Base-by-base conservation (phyloP, 2,329 filamentous ascomycete genomes). In the Ascomycota sp. region DNA sequence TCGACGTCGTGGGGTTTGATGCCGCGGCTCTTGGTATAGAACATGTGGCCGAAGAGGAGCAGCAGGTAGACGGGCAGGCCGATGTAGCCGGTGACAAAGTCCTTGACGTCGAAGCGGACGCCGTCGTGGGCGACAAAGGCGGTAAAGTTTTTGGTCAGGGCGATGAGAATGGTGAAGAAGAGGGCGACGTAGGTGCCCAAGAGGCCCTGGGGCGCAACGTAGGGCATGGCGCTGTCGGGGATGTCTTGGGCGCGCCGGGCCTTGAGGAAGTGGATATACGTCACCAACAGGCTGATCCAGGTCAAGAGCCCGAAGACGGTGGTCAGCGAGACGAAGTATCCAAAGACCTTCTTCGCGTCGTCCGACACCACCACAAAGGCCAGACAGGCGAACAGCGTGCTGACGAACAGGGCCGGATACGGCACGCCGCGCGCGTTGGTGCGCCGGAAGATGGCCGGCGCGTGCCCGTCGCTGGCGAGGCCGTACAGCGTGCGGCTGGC, bases 71-170 rank as follows among this genome's bases (percentile, higher is more conserved):
- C 52, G 2, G 78, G 78, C 43, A 84, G 82, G 33, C 77, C 78
- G 7, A 77, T 57, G 51, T 83, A 83, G 24, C 74, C 75, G 0
- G 75, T 81, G 51, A 84, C 68, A 54, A 84, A 83, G 45, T 67
- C 73, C 59, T 76, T 72, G 60, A 77, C 77, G 51, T 77, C 68
- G 41, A 79, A 79, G 33, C 59, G 58, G 35, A 61, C 62, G 36
- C 51, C 43, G 43, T 54, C 62, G 59, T 42, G 57, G 46, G 43
- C 50, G 39, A 69, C 60, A 52, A 89, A 89, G 38, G 76, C 73
- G 36, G 68, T 62, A 54, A 72, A 89, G 61, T 82, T 84, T 66
- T 89, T 91, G 47, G 80, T 86, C 34, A 91, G 48, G 2, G 76
- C 68, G 39, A 89, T 77, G 27, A 89, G 48, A 46, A 65, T 62